A percentile compares a stretch with the other conserved stretches of the same genome.
phyloP scores from a whole-genome alignment of 768 basidiomycete genomes.

The Dioszegia crocea region DNA sequence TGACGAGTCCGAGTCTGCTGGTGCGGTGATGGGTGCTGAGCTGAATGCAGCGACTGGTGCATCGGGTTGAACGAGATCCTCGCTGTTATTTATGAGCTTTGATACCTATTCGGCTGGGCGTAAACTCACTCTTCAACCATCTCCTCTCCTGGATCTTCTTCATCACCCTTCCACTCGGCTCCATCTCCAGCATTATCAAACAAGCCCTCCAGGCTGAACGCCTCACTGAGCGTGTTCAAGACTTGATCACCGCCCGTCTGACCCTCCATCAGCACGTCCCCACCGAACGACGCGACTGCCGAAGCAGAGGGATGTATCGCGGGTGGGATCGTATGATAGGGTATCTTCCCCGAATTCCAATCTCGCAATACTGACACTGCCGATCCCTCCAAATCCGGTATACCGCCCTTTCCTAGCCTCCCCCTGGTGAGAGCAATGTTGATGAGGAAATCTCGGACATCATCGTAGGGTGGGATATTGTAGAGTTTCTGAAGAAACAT shows the following conservation, averaged over 20 bases:
- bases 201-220: constrained; percentile 75
- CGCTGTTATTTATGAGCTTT: background rate
- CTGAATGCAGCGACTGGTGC: background rate
- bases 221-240: constrained; percentile 63
- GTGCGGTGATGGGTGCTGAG: background rate
- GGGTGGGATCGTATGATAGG: constrained; percentile 79
- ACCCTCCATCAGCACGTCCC: constrained; percentile 64
- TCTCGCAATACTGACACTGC: constrained; percentile 79
- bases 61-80: background rate
- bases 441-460: constrained; percentile 77
- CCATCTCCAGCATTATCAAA: constrained; percentile 76
- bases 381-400: constrained; percentile 76
- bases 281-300: constrained; percentile 50
- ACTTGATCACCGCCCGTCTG: constrained; percentile 78
- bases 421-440: constrained; percentile 81
- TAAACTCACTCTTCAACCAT: constrained; percentile 25
- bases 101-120: too few relatives aligned
- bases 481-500: constrained; percentile 79
- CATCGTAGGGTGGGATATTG: constrained; percentile 67
- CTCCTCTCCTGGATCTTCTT: constrained; percentile 41
- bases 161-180: constrained; percentile 60
- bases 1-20: background rate
- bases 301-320: constrained; percentile 70
- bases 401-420: constrained; percentile 84
- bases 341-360: constrained; percentile 96